A percentile compares a stretch with the other conserved stretches of the same genome.
Evolutionary conservation across 2,329 filamentous ascomycete genomes (phyloP).

Genomic region (Fusarium anguioides): DNA sequence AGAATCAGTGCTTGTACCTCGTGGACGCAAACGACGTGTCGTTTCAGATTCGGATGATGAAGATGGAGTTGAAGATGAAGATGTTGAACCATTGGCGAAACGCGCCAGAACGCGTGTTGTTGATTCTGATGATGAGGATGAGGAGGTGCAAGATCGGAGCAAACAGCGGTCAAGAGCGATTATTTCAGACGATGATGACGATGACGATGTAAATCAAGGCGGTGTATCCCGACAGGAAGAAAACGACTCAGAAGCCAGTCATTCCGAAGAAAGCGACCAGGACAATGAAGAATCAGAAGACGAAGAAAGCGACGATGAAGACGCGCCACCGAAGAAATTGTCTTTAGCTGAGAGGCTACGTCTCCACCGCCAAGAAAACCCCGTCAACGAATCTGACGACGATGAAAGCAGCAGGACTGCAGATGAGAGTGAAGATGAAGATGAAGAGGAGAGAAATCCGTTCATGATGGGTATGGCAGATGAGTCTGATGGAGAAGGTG

Average conservation of each 20-base stretch:
- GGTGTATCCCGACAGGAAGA: constrained; percentile 10
- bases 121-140: constrained; percentile 38
- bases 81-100: constrained; percentile 36
- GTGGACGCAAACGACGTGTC: constrained; percentile 46
- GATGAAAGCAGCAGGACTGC: constrained; percentile 36
- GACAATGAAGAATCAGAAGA: background rate
- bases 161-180: constrained; percentile 3
- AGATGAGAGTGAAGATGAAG: constrained; percentile 32
- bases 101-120: constrained; percentile 39
- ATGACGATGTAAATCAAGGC: constrained; percentile 33
- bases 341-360: constrained; percentile 36
- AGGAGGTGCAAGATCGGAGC: background rate
- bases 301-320: constrained; percentile 24
- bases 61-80: constrained; percentile 35
- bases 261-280: too few species aligned
- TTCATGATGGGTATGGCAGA: constrained; percentile 50
- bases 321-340: constrained; percentile 12
- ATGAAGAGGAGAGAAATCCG: constrained; percentile 42
- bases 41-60: constrained; percentile 50
- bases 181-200: constrained; percentile 33
- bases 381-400: constrained; percentile 23
- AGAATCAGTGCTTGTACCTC: constrained; percentile 11
- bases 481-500: constrained; percentile 47
- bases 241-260: background rate
- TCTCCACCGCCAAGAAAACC: constrained; percentile 34